A percentile compares a stretch with the other conserved stretches of the same genome.
Evolutionary conservation across 176 grass and related monocot species (phyloP).

Genomic region (Hordeum marinum): DNA sequence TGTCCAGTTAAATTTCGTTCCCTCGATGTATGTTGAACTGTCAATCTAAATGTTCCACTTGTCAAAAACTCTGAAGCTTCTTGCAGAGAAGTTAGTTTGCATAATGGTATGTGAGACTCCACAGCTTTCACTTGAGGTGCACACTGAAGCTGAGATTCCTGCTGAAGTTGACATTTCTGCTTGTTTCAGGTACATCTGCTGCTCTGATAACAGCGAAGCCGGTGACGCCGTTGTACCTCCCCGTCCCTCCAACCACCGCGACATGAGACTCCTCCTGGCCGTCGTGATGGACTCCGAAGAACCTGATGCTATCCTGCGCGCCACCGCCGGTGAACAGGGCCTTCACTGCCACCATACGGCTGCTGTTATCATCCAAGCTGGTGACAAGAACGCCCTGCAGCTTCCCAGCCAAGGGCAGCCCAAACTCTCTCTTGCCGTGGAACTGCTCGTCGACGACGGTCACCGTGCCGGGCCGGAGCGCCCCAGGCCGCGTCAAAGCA

Average conservation of each 20-base stretch:
- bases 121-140: conserved; percentile 32
- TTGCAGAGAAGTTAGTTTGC: not conserved
- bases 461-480: conserved; percentile 27
- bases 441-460: conserved; percentile 51
- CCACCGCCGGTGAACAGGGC: conserved; percentile 35
- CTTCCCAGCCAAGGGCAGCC: conserved; percentile 32
- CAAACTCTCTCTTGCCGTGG: conserved; percentile 31
- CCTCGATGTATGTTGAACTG: not conserved
- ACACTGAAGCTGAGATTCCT: conserved; percentile 43
- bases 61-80: not conserved
- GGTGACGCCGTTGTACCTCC: conserved; percentile 32
- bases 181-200: not conserved
- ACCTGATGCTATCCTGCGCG: conserved; percentile 48
- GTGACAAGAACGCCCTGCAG: conserved; percentile 63
- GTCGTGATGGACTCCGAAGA: conserved; percentile 49
- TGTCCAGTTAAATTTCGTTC: not conserved
- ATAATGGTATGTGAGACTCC: not conserved
- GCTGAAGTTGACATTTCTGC: not conserved
- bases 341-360: conserved; percentile 53
- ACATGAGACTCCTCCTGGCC: conserved; percentile 49
- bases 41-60: not conserved
- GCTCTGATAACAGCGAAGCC: conserved; percentile 49
- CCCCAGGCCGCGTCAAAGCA: conserved; percentile 34
- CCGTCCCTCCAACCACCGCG: conserved; percentile 67
- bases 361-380: conserved; percentile 29